Evolutionary conservation across 2,329 filamentous ascomycete genomes (phyloP), one percentile per base, ranked within the genome.

Genomic region (Teratosphaeriaceae sp.): DNA sequence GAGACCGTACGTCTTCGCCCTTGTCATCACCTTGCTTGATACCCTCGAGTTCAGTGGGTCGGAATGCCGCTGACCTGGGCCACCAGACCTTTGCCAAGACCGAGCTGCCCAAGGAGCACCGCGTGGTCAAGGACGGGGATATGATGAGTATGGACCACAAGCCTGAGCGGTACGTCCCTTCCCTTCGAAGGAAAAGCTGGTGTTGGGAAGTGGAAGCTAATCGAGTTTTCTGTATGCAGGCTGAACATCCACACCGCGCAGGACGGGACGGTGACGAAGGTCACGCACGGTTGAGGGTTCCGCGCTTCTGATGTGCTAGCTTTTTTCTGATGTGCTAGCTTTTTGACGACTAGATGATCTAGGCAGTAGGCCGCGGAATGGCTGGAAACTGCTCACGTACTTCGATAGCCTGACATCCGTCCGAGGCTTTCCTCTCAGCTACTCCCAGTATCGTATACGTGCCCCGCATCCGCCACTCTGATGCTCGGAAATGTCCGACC

Each of bases 181-280:
- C 66, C 70, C 50, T 18, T 1, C 42, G 26, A 29, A 4, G n/a
- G 8, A 33, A 7, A 6, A 7, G 7, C 15, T 6, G 31, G 12
- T 4, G 31, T 18, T 5, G 31, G 18, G 3, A 34, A 15, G 15
- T 9, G 15, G 20, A 19, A 19, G 8, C 18, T 34, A 33, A 26
- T 70, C 71, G 50, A 72, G 47, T 52, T 23, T 11, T 18, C 22
- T 29, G 27, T 34, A 36, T 6, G 38, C 7, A 39, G 36, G 20
- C 22, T 74, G 46, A 74, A 73, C 49, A 64, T 74, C 26, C 70
- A 74, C 49, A 69, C 72, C 42, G 64, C 56, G 34, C 66, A 70
- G 9, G 65, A 73, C 43, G 71, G 71, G 3, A 72, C 67, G 2
- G 70, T 74, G 15, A 65, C 59, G 55, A 70, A 73, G 49, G 67